Evolutionary conservation across 306 rosid genomes (phyloP), one percentile per base, ranked within the genome.

Genomic region (Adenanthera pavonina): DNA sequence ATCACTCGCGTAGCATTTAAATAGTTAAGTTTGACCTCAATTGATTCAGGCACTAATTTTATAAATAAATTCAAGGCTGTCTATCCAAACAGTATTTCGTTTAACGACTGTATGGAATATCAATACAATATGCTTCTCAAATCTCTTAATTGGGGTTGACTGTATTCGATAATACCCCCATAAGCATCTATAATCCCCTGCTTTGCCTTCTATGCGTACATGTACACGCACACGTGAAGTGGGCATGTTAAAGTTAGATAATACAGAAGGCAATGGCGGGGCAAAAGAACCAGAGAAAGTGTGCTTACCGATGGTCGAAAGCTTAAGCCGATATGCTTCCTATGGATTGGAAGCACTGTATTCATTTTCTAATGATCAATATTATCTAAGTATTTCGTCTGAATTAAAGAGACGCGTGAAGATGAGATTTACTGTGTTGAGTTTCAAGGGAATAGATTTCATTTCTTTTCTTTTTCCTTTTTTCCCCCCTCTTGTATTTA

Each of bases 11-110:
- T 14, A 20, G 64, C 38, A 5, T 80, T 76, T 61, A 74, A 75
- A 70, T 62, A 61, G 66, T 56, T 82, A 81, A 2, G 8, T 43
- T 43, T 46, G 49, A 70, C 74, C 65, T 62, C 8, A n/a, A 38
- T 83, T 33, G 86, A 75, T 60, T 69, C 76, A 62, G 59, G 59
- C 20, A 72, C 65, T 44, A 59, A 74, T 69, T 56, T 53, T 75
- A 40, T 60, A 64, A 48, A 41, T 62, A 44, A 68, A 53, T 71
- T 76, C 84, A 76, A 80, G 67, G 65, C 46, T 61, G 35, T 62
- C 49, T 30, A 48, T 4, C 69, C 34, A 67, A 8, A 75, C 59
- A 17, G 7, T 25, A 25, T 25, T 25, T 69, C 17, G 20, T n/a
- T 7, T 56, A 11, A 65, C 75, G 73, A 75, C 68, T 19, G 10